Base-by-base conservation (phyloP, 345 rosid genomes). In the Hibiscus tridactylites region DNA sequence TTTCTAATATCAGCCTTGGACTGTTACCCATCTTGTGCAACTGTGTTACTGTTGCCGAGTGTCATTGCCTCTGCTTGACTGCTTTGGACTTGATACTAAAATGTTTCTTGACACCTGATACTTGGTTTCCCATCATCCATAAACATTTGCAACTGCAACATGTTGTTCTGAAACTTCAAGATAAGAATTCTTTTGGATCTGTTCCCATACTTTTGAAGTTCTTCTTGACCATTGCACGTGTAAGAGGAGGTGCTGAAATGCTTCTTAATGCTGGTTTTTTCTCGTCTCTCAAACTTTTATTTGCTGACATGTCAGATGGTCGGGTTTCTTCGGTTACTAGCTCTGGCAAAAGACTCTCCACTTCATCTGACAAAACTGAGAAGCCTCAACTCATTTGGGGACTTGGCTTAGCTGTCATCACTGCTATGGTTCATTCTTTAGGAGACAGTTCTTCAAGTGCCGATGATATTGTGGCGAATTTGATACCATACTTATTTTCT, bases 231-330 rank as follows among this genome's bases (percentile, higher is more conserved):
- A 77, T 95, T 72, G 90, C 98, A 71, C 88, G 68, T 65, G 91
- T 88, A 26, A 84, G 90, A 80, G 92, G 85, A 49, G 94, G 97
- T 71, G 90, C 97, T 61, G 90, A 92, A 82, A 85, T 92, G 92
- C 98, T 95, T 73, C 78, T 89, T 28, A 74, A 77, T 78, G 80
- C 90, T 56, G 94, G 94, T 28, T 88, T 95, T 72, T 80, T 92
- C 71, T 80, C 82, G 5, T 83, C 88, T 70, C 80, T 95, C 16
- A 86, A 85, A 83, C 89, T 78, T 62, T 73, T 92, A 80, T 87
- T 92, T 71, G 75, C 82, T 16, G 84, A 85, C 61, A 75, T 84
- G 44, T 71, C 85, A 17, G 86, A 83, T 69, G 81, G 81, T 73
- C 72, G 70, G 67, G 75, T 79, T 71, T 70, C 84, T 75, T 77